Evolutionary conservation across 2,329 filamentous ascomycete species (phyloP).

Genomic region (Aspergillus sp.): DNA sequence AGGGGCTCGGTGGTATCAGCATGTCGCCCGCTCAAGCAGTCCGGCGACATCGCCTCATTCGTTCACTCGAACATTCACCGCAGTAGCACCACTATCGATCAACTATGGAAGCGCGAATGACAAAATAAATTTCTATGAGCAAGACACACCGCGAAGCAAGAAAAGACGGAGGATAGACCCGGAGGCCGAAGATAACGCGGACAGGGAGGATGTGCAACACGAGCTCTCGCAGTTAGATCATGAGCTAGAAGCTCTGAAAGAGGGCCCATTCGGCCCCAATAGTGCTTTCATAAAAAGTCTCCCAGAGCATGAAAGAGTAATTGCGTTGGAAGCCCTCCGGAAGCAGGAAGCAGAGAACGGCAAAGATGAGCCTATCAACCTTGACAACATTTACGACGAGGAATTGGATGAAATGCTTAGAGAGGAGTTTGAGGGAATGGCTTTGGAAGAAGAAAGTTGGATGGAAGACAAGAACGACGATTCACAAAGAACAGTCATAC

Average conservation of each 20-base stretch:
- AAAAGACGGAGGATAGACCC: conserved; percentile 38
- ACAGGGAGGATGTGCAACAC: conserved; percentile 36
- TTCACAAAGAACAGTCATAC: conserved; percentile 15
- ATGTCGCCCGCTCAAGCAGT: conserved; percentile 36
- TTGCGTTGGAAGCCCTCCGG: conserved; percentile 43
- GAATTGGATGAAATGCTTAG: conserved; percentile 43
- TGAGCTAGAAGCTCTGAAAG: conserved; percentile 40
- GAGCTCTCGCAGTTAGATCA: conserved; percentile 41
- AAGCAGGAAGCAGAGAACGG: conserved; percentile 42
- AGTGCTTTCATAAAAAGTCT: conserved; percentile 45
- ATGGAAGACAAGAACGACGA: conserved; percentile 22
- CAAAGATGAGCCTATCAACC: conserved; percentile 22
- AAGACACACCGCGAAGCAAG: conserved; percentile 37
- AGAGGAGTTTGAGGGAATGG: conserved; percentile 38
- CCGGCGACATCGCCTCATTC: conserved; percentile 26
- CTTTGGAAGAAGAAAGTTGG: conserved; percentile 39
- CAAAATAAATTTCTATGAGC: conserved; percentile 46
- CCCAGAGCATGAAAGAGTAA: conserved; percentile 41
- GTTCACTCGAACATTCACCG: conserved; percentile 33
- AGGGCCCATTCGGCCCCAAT: conserved; percentile 45
- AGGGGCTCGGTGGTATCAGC: conserved; percentile 46
- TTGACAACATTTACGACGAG: conserved; percentile 42
- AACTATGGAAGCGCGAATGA: conserved; percentile 40
- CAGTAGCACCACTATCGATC: conserved; percentile 28
- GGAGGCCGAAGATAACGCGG: conserved; percentile 39